phyloP scores from a whole-genome alignment of 441 rosid species.

The Populus tomentosa region DNA sequence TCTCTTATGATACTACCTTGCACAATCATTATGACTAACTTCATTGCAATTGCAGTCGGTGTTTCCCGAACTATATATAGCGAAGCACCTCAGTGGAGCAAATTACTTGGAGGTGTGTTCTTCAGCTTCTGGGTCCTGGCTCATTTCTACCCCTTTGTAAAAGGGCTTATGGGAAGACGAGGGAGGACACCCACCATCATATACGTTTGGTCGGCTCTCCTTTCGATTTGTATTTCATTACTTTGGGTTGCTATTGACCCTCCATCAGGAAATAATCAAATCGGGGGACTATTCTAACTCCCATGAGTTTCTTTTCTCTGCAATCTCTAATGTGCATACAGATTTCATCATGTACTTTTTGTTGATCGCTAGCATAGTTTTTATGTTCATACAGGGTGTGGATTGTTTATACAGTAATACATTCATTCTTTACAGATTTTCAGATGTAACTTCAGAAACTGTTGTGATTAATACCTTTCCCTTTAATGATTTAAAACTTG shows the following conservation, averaged over 20 bases:
- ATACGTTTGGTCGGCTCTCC: conserved; percentile 65
- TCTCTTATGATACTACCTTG: conserved; percentile 65
- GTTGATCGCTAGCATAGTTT: neutral
- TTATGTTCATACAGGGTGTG: too few species aligned
- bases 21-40: conserved; percentile 59
- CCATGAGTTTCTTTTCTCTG: conserved; percentile 20
- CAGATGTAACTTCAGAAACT: too few species aligned
- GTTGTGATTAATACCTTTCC: too few species aligned
- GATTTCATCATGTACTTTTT: neutral
- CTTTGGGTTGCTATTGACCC: conserved; percentile 60
- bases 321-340: neutral
- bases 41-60: conserved; percentile 58
- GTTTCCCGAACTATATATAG: conserved; percentile 44
- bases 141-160: conserved; percentile 67
- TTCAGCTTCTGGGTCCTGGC: conserved; percentile 69
- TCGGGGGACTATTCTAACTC: conserved; percentile 61
- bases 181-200: conserved; percentile 57
- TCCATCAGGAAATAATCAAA: conserved; percentile 42
- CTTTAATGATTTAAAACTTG: too few species aligned
- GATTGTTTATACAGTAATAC: too few species aligned
- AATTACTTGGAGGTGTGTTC: conserved; percentile 54
- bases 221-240: conserved; percentile 55
- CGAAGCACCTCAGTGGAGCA: conserved; percentile 46
- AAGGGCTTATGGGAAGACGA: conserved; percentile 71
- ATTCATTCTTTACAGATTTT: too few species aligned